phyloP scores from a whole-genome alignment of 2,329 filamentous ascomycete species.

The Elsinoe perseae region DNA sequence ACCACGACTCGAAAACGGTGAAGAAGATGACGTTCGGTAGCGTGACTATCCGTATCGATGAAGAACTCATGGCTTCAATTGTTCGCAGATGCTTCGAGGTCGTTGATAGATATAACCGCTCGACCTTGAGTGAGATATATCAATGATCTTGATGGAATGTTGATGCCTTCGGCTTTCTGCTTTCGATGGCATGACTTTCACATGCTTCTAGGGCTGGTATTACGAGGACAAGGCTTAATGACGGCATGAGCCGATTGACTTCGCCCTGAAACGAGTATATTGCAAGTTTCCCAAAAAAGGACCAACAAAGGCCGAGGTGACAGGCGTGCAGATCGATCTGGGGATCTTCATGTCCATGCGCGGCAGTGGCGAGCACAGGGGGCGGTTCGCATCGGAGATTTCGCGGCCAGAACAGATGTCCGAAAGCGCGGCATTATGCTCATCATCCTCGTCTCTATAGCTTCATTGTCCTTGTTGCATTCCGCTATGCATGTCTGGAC shows the following conservation, averaged over 20 bases:
- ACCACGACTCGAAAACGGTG: not conserved
- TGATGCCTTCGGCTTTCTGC: not conserved
- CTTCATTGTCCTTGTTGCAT: not conserved
- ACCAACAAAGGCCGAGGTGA: not conserved
- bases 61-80: not conserved
- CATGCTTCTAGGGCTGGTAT: not conserved
- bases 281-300: not conserved
- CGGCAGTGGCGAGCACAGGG: not conserved
- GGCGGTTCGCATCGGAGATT: not conserved
- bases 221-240: not conserved
- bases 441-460: not conserved
- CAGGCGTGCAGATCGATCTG: not conserved
- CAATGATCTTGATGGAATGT: not conserved
- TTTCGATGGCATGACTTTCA: not conserved
- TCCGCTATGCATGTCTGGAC: too few relatives aligned
- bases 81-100: not conserved
- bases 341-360: not conserved
- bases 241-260: conserved; percentile 1
- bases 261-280: not conserved
- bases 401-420: not conserved
- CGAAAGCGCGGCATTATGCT: too few relatives aligned
- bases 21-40: not conserved
- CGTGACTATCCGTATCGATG: not conserved
- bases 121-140: not conserved
- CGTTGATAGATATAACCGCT: too few relatives aligned